Evolutionary conservation across 768 basidiomycete species (phyloP), one percentile per base, ranked within the genome.

Genomic region (Russula foetens): DNA sequence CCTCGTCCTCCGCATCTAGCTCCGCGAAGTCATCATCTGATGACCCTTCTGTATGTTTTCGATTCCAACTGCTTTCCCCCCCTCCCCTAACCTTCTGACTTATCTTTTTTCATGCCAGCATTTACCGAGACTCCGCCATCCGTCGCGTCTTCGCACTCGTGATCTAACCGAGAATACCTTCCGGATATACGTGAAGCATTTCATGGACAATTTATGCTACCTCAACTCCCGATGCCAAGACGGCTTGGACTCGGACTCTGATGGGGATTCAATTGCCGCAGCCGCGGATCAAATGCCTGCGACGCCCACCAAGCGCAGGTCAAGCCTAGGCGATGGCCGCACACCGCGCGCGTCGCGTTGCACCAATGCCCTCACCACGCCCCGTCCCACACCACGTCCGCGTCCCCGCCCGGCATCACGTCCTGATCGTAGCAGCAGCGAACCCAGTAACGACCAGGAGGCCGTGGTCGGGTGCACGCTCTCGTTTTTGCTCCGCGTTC

Each of bases 131-230:
- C 74, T 91, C 47, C 85, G 87, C 47, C 88, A 91, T 70, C 90
- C 89, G 1, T 84, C 84, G 0, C 79, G 85, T 43, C 73, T 91
- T 28, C 85, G 79, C 57, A 79, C 82, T 0, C 76, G 76, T 21
- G 86, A 90, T 58, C 80, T 92, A 28, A 90, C 82, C 2, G 79
- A 75, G 3, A 85, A 85, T 61, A 86, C 83, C 0, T 88, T 92
- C 69, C 79, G 85, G 12, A 79, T 88, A 41, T 90, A 92, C 66
- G 65, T 92, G 61, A 89, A 88, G 64, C 85, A 90, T 65, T 91
- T 83, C 71, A 86, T 92, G 85, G 83, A 88, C 66, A 75, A 84
- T 66, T 73, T 76, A 39, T 45, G 24, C 52, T 67, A 53, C 56
- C 62, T 56, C 11, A 51, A 53, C 28, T 53, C 52, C n/a, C n/a